Evolutionary conservation across 208 protist genomes (phyloP).

Genomic region (Wallacemonas sp.): DNA sequence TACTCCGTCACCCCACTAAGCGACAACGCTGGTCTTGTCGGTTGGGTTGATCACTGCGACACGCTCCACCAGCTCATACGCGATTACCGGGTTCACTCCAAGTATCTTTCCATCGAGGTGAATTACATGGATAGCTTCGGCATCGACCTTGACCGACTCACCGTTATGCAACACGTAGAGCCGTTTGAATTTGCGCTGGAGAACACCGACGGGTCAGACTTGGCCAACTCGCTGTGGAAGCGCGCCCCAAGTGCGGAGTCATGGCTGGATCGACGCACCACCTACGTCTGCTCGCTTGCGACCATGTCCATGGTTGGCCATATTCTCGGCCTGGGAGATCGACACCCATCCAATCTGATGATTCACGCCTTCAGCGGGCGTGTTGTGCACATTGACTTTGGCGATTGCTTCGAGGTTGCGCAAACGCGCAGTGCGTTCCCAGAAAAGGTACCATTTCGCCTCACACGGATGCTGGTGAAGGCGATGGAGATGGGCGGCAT

Average conservation of each 20-base stretch:
- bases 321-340: constrained; percentile 99
- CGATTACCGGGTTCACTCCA: constrained; percentile 84
- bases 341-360: constrained; percentile 99
- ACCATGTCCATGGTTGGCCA: constrained; percentile 99
- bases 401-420: constrained; percentile 99
- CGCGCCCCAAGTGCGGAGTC: constrained; percentile 95
- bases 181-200: constrained; percentile 97
- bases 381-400: constrained; percentile 99
- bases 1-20: constrained; percentile 99
- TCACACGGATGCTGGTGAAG: constrained; percentile 99
- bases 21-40: constrained; percentile 99
- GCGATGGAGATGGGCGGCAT: constrained; percentile 99
- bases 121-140: constrained; percentile 86
- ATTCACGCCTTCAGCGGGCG: constrained; percentile 98
- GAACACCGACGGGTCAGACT: constrained; percentile 95
- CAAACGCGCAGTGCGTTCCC: constrained; percentile 97
- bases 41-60: constrained; percentile 97
- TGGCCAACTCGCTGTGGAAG: constrained; percentile 97
- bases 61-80: constrained; percentile 92
- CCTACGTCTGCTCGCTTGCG: constrained; percentile 99
- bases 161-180: constrained; percentile 98
- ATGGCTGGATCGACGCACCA: constrained; percentile 98
- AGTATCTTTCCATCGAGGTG: constrained; percentile 94
- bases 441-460: constrained; percentile 99
- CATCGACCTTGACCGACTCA: constrained; percentile 95